Percentiles rank a stretch among this genome's conserved stretches.
phyloP scores from a whole-genome alignment of 1,284 basidiomycete species.

The Albatrellus sp. region DNA sequence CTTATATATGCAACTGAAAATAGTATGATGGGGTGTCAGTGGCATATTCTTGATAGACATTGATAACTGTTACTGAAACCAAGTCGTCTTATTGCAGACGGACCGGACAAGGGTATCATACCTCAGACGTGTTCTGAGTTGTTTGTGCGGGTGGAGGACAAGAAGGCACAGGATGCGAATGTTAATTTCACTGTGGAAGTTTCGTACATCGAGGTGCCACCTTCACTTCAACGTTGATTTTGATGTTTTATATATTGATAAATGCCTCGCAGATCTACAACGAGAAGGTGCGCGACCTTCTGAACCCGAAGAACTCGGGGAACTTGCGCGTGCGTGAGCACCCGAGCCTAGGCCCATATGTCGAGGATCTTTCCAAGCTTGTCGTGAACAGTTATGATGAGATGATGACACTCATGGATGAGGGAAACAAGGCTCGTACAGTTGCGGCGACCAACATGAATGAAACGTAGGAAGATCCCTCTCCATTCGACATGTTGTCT shows the following conservation, averaged over 20 bases:
- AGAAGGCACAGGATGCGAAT: constrained; percentile 54
- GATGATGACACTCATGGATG: constrained; percentile 99
- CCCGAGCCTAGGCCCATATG: constrained; percentile 89
- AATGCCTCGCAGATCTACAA: constrained; percentile 73
- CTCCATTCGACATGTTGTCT: neutral
- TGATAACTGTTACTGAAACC: neutral
- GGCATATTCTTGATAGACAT: neutral
- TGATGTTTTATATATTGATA: neutral
- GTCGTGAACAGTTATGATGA: constrained; percentile 86
- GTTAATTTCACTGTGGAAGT: constrained; percentile 87
- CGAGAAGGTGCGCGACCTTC: constrained; percentile 93
- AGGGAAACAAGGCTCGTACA: constrained; percentile 95
- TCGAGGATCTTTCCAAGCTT: constrained; percentile 92
- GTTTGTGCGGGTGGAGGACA: constrained; percentile 71
- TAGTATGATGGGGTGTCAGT: constrained; percentile 98
- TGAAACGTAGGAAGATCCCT: constrained; percentile 59
- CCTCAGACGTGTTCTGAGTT: constrained; percentile 91
- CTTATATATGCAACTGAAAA: neutral
- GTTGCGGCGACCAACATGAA: constrained; percentile 99
- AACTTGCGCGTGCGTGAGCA: constrained; percentile 96
- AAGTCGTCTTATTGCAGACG: constrained; percentile 43
- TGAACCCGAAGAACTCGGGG: constrained; percentile 95
- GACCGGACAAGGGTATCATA: constrained; percentile 94
- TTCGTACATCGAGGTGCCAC: constrained; percentile 83
- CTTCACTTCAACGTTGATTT: neutral